phyloP scores from a whole-genome alignment of 306 rosid species.

The Ormosia semicastrata region DNA sequence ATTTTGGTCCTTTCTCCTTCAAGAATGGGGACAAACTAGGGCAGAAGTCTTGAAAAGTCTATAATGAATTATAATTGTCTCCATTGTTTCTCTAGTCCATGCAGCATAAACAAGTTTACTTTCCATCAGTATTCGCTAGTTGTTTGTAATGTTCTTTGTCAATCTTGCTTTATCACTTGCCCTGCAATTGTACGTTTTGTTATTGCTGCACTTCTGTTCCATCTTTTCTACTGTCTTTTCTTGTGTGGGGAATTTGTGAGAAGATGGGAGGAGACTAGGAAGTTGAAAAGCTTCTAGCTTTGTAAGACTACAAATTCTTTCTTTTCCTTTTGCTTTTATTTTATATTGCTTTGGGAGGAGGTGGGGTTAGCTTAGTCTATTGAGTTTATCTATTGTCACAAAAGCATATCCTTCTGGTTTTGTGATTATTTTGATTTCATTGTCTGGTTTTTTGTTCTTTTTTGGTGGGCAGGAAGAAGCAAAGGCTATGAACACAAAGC shows the following conservation, averaged over 20 bases:
- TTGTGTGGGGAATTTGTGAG: neutral
- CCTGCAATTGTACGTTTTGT: neutral
- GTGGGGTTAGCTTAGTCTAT: neutral
- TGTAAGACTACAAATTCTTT: neutral
- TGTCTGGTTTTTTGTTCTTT: neutral
- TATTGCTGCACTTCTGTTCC: neutral
- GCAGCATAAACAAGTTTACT: conserved; percentile 8
- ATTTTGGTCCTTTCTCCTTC: neutral
- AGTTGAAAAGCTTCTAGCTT: neutral
- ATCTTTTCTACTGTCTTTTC: neutral
- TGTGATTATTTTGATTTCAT: conserved; percentile 17
- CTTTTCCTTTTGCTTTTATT: neutral
- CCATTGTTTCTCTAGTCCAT: neutral
- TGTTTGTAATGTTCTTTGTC: neutral
- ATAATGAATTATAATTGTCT: neutral
- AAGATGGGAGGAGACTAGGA: neutral
- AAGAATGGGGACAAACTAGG: neutral
- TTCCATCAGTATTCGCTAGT: neutral
- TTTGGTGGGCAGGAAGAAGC: conserved; percentile 66
- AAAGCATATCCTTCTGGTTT: conserved; percentile 5
- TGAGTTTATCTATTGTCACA: conserved; percentile 3
- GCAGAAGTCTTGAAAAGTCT: neutral
- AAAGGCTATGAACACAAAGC: conserved; percentile 50
- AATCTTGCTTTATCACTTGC: neutral
- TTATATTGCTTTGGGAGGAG: neutral